Conservation (phyloP, 2,329 filamentous ascomycete species). For the Ceratocystis papillata region DNA sequence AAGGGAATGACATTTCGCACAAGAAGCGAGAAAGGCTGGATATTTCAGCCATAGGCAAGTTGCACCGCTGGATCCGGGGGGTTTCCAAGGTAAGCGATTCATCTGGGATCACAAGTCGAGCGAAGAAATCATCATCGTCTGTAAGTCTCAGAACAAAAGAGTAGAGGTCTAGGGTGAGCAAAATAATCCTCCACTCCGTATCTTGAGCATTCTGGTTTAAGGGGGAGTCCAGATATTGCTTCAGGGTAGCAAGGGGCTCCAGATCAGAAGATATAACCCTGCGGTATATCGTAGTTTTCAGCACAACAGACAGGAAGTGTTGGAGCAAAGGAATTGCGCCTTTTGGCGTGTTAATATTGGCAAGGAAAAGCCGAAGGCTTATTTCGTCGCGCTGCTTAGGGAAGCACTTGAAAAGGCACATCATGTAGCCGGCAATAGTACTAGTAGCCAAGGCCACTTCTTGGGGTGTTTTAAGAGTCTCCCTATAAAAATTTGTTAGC, state of each 20-base stretch:
- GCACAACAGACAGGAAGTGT: slow-evolving; percentile 67
- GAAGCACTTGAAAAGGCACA: slow-evolving; percentile 78
- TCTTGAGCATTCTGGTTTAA: background rate
- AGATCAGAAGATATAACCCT: slow-evolving; percentile 17
- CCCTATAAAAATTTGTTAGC: background rate
- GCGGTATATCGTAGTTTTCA: slow-evolving; percentile 32
- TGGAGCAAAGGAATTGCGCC: slow-evolving; percentile 54
- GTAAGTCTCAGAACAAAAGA: slow-evolving; percentile 85
- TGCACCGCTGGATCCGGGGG: slow-evolving; percentile 49
- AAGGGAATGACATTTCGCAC: slow-evolving; percentile 78
- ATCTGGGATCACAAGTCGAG: slow-evolving; percentile 37
- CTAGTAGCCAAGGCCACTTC: slow-evolving; percentile 47
- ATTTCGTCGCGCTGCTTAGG: slow-evolving; percentile 75
- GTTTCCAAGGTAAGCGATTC: slow-evolving; percentile 30
- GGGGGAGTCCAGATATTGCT: slow-evolving; percentile 3
- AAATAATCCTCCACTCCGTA: slow-evolving; percentile 76
- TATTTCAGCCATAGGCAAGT: slow-evolving; percentile 60
- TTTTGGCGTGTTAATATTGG: slow-evolving; percentile 44
- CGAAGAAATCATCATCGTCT: slow-evolving; percentile 92
- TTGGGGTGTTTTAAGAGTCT: slow-evolving; percentile 19
- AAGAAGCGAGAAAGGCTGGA: slow-evolving; percentile 68
- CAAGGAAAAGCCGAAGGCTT: slow-evolving; percentile 83
- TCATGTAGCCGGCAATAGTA: slow-evolving; percentile 61
- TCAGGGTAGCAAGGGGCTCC: slow-evolving; percentile 12
- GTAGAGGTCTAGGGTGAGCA: slow-evolving; percentile 89